Conservation (phyloP, 106 monocot species). For the Allium fistulosum region DNA sequence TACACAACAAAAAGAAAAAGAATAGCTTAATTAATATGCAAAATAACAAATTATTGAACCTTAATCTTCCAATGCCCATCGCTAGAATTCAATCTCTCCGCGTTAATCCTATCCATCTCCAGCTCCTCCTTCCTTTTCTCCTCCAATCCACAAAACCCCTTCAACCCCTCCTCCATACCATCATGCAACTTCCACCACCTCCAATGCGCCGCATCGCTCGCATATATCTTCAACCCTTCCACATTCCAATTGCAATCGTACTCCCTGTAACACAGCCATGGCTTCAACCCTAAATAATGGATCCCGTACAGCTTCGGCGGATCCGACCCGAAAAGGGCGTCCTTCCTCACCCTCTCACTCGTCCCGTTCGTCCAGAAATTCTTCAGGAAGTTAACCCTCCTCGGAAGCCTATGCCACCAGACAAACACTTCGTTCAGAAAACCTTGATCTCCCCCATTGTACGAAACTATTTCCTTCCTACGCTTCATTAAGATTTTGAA, state of each 20-base stretch:
- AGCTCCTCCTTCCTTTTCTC: constrained; percentile 31
- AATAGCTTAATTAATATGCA: no score
- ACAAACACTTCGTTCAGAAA: constrained; percentile 80
- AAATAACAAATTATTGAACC: constrained; percentile 1
- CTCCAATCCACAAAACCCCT: constrained; percentile 33
- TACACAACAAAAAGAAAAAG: no score
- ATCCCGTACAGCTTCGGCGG: constrained; percentile 57
- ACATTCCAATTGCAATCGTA: constrained; percentile 86
- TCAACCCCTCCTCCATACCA: constrained; percentile 38
- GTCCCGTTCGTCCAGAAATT: constrained; percentile 65
- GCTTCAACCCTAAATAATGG: constrained; percentile 81
- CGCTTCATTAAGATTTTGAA: constrained; percentile 41
- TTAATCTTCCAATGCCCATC: constrained; percentile 65
- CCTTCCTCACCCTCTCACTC: constrained; percentile 29
- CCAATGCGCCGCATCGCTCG: constrained; percentile 65
- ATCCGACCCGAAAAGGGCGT: constrained; percentile 52
- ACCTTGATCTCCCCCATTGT: constrained; percentile 94
- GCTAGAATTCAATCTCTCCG: constrained; percentile 21
- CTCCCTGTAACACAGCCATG: constrained; percentile 74
- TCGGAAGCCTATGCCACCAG: constrained; percentile 90
- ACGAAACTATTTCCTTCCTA: constrained; percentile 45
- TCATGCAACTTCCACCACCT: constrained; percentile 79
- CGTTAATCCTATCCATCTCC: constrained; percentile 31
- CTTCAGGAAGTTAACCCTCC: constrained; percentile 81
- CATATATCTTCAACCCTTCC: constrained; percentile 38